Conservation (phyloP, 441 rosid genomes). For the Erysimum cheiri region DNA sequence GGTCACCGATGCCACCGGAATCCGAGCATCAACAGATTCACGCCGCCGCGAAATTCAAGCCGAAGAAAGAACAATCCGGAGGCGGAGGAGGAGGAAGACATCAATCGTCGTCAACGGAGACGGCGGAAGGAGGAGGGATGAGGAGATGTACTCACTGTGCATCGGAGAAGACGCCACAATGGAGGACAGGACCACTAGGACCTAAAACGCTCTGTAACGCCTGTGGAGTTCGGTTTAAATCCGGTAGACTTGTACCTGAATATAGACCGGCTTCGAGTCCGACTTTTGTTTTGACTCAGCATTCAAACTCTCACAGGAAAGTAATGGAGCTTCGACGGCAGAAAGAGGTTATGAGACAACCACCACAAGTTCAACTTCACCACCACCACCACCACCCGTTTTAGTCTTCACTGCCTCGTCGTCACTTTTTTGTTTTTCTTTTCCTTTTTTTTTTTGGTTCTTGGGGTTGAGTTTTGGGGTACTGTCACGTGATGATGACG, state of each 20-base stretch:
- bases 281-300: conserved; percentile 67
- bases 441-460: conserved; percentile 1
- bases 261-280: conserved; percentile 77
- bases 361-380: conserved; percentile 39
- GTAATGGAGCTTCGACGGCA: conserved; percentile 67
- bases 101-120: conserved; percentile 25
- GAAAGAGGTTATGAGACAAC: conserved; percentile 55
- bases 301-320: conserved; percentile 73
- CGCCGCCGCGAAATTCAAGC: conserved; percentile 31
- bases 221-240: conserved; percentile 70
- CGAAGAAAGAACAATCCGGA: conserved; percentile 33
- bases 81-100: conserved; percentile 39
- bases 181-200: conserved; percentile 70
- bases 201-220: conserved; percentile 71
- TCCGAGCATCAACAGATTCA: conserved; percentile 27
- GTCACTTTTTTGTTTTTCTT: conserved; percentile 3
- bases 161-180: conserved; percentile 69
- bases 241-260: conserved; percentile 70
- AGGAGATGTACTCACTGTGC: conserved; percentile 68
- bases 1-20: conserved; percentile 43
- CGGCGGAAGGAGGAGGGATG: conserved; percentile 38
- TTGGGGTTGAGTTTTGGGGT: conserved; percentile 37
- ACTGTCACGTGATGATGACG: conserved; percentile 53
- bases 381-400: conserved; percentile 40
- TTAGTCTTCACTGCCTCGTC: conserved; percentile 18